Percentiles rank a stretch among this genome's conserved stretches.
Evolutionary conservation across 306 rosid genomes (phyloP).

Genomic region (Medicago truncatula): DNA sequence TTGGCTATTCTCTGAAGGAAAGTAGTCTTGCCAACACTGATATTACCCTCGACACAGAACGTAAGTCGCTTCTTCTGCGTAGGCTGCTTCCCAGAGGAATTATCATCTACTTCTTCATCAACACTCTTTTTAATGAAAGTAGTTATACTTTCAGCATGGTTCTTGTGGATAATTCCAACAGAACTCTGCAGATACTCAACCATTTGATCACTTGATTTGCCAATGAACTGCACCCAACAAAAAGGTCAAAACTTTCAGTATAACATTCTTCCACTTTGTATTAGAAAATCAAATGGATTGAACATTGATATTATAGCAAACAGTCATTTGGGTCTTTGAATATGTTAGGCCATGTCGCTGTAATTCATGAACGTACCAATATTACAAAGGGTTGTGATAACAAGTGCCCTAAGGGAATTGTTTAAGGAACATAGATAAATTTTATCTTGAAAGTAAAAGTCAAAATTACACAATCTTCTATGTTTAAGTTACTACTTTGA

Average conservation of each 20-base stretch:
- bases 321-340: background rate
- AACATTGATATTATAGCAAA: background rate
- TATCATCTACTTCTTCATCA: slow-evolving; percentile 83
- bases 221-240: slow-evolving; percentile 70
- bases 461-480: too few species aligned
- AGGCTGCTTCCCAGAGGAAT: slow-evolving; percentile 42
- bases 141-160: slow-evolving; percentile 95
- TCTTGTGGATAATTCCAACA: slow-evolving; percentile 93
- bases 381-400: too few species aligned
- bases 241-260: background rate
- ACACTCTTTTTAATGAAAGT: slow-evolving; percentile 85
- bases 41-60: slow-evolving; percentile 95
- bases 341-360: background rate
- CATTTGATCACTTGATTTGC: slow-evolving; percentile 86
- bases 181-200: slow-evolving; percentile 88
- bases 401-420: too few species aligned
- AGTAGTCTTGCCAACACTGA: slow-evolving; percentile 94
- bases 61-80: slow-evolving; percentile 75
- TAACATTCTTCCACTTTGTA: background rate
- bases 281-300: background rate
- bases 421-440: too few species aligned
- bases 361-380: too few species aligned
- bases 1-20: slow-evolving; percentile 93
- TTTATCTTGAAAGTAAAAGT: too few species aligned
- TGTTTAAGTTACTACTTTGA: too few species aligned